Base-by-base conservation (phyloP, 257 asterid species). In the Solanum tacnaense region DNA sequence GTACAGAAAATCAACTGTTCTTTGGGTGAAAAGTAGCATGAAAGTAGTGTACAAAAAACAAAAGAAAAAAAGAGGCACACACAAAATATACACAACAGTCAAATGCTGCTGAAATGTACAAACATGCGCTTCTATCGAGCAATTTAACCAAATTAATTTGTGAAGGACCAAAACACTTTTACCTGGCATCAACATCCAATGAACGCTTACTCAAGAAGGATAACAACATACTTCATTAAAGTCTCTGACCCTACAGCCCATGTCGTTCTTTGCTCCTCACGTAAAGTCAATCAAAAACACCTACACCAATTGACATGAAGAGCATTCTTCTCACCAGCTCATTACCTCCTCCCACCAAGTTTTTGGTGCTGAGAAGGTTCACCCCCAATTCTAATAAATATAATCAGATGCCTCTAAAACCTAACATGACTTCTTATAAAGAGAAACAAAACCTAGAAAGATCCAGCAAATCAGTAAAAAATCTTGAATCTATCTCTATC, bases 131-230 rank as follows among this genome's bases (percentile, higher is more conserved):
- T 82, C 86, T 49, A 49, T 49, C 6, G 2, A 81, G 41, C 18
- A 44, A 81, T 81, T 8, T 29, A 46, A 49, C 41, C 85, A 46
- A 27, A 46, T 29, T 29, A 29, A 46, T 81, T 27, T 16, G 68
- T 29, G 68, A 46, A 46, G 68, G 41, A 5, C 70, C 84, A 13
- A 74, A 87, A 75, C 27, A 25, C 65, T 27, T 38, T 82, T 94
- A 97, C 99, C 98, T 97, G 87, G 98, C 92, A 95, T 96, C 99
- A 90, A 92, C 97, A 88, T 93, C 92, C 93, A 95, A 91, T 18
- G 92, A 84, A 91, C 98, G 99, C 95, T 95, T 97, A 94, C 99
- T 97, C 94, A 97, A 92, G 93, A 95, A 96, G 93, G 99, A 95
- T 91, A 96, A 91, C 98, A 96, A 95, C 99, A 96, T 95, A 88